phyloP scores from a whole-genome alignment of 257 asterid genomes.

The Striga asiatica region DNA sequence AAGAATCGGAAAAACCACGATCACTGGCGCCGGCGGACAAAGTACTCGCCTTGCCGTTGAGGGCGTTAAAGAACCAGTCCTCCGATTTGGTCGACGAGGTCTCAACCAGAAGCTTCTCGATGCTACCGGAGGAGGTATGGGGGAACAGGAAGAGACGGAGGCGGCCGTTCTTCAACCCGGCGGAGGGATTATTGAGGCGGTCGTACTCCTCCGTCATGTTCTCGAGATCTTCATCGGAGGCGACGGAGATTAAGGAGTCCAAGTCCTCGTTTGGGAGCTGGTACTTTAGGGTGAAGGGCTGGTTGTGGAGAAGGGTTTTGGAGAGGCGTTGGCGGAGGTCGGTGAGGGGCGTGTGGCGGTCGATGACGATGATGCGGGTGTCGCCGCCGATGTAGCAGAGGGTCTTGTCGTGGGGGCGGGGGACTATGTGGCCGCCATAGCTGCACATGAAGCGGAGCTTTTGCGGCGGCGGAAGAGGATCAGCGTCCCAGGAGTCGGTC shows the following conservation, averaged over 20 bases:
- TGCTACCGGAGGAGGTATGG: conserved; percentile 17
- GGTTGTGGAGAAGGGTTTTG: conserved; percentile 48
- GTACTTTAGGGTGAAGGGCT: conserved; percentile 55
- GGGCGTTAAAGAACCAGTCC: conserved; percentile 80
- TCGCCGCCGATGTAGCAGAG: conserved; percentile 89
- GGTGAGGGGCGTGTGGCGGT: conserved; percentile 50
- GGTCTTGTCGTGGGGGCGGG: conserved; percentile 87
- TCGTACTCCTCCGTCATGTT: conserved; percentile 91
- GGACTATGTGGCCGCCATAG: conserved; percentile 87
- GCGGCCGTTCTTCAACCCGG: conserved; percentile 32
- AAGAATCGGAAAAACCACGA: conserved; percentile 52
- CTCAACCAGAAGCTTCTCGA: conserved; percentile 38
- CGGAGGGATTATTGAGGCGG: conserved; percentile 31
- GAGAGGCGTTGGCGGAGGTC: conserved; percentile 67
- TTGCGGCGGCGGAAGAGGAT: conserved; percentile 27
- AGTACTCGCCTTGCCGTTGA: conserved; percentile 47
- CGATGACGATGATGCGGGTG: conserved; percentile 73
- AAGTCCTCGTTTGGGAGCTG: conserved; percentile 84
- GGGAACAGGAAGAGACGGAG: conserved; percentile 53
- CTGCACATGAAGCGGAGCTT: conserved; percentile 94
- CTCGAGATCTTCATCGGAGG: conserved; percentile 82
- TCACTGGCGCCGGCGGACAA: conserved; percentile 29
- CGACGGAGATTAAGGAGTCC: conserved; percentile 72
- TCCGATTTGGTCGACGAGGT: conserved; percentile 54
- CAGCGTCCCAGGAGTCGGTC: conserved; percentile 59